phyloP scores from a whole-genome alignment of 805 yeast species.

The Saccharomycopsis javanensis region DNA sequence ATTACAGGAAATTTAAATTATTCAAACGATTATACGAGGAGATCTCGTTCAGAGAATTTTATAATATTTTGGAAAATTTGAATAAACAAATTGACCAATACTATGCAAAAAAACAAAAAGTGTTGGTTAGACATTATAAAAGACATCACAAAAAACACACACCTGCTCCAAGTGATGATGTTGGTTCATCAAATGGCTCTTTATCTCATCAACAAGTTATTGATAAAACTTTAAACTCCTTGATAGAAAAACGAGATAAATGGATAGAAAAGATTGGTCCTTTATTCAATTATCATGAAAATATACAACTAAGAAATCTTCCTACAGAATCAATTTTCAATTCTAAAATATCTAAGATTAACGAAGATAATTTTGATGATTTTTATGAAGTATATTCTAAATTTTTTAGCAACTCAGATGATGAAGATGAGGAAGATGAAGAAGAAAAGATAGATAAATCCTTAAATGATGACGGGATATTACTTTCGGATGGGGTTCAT shows the following conservation, averaged over 20 bases:
- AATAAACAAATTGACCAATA: slow-evolving; percentile 97
- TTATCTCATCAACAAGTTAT: slow-evolving; percentile 52
- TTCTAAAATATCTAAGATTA: slow-evolving; percentile 19
- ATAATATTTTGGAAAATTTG: slow-evolving; percentile 80
- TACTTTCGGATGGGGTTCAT: slow-evolving; percentile 16
- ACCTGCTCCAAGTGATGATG: slow-evolving; percentile 18
- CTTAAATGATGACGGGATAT: slow-evolving; percentile 17
- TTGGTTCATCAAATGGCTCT: slow-evolving; percentile 26
- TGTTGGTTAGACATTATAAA: slow-evolving; percentile 58
- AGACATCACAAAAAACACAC: slow-evolving; percentile 32
- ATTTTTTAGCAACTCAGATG: slow-evolving; percentile 25
- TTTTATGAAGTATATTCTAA: slow-evolving; percentile 17
- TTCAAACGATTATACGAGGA: slow-evolving; percentile 75
- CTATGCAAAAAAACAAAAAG: slow-evolving; percentile 71
- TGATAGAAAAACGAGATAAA: slow-evolving; percentile 74
- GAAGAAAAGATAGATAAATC: slow-evolving; percentile 30
- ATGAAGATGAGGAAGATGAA: slow-evolving; percentile 32
- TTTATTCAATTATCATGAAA: slow-evolving; percentile 50
- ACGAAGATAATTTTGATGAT: slow-evolving; percentile 18
- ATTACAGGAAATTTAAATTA: slow-evolving; percentile 53
- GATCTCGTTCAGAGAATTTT: slow-evolving; percentile 90
- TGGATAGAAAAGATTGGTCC: slow-evolving; percentile 92
- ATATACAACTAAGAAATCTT: slow-evolving; percentile 56
- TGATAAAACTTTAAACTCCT: slow-evolving; percentile 64
- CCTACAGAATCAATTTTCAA: slow-evolving; percentile 56